A percentile compares a stretch with the other conserved stretches of the same genome.
Conservation (phyloP, 129 eudicot species). For the Pittosporum tobira region DNA sequence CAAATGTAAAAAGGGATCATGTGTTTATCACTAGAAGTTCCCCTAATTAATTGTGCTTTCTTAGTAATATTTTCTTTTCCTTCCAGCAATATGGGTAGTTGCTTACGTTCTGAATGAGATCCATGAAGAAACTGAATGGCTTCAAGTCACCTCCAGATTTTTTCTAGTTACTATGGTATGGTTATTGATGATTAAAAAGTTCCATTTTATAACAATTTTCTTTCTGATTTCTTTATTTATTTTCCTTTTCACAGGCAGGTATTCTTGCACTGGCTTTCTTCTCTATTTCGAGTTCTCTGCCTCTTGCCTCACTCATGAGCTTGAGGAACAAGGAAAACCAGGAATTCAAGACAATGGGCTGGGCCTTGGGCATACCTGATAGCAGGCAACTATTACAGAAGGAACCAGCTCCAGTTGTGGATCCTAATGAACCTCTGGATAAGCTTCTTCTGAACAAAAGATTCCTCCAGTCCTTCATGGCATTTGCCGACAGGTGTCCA, state of each 20-base stretch:
- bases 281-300: conserved; percentile 77
- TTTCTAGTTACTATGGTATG: conserved; percentile 51
- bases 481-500: conserved; percentile 73
- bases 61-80: conserved; percentile 12
- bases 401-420: conserved; percentile 33
- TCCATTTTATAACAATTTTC: too few relatives aligned
- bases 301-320: conserved; percentile 74
- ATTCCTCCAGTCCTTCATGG: conserved; percentile 80
- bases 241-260: conserved; percentile 40
- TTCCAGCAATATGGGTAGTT: conserved; percentile 59
- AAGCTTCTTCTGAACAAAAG: conserved; percentile 62
- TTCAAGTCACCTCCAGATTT: conserved; percentile 75
- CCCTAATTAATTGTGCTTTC: background rate
- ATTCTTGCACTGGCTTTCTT: conserved; percentile 75
- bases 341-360: conserved; percentile 49
- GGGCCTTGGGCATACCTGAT: conserved; percentile 75
- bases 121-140: conserved; percentile 57
- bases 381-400: conserved; percentile 41
- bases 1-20: too few relatives aligned
- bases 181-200: too few relatives aligned
- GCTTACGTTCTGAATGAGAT: conserved; percentile 67
- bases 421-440: conserved; percentile 61
- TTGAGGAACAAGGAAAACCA: conserved; percentile 51
- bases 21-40: background rate
- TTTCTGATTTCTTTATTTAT: conserved; percentile 3